phyloP scores from a whole-genome alignment of 306 rosid genomes.

The Glycine tomentella region DNA sequence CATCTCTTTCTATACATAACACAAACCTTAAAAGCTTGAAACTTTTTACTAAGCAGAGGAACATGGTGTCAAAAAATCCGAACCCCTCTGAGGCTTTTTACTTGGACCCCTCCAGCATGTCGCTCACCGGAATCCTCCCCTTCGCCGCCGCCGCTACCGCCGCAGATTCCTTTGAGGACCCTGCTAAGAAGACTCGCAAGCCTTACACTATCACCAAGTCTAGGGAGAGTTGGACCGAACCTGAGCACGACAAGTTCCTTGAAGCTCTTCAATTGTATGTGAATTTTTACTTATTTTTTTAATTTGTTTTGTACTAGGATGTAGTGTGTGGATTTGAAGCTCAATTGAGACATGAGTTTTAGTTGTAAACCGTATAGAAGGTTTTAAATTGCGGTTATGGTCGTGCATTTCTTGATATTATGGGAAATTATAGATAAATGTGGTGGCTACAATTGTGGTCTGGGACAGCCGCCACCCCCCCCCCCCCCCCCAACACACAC shows the following conservation, averaged over 20 bases:
- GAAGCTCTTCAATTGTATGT: slow-evolving; percentile 95
- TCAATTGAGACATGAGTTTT: slow-evolving; percentile 11
- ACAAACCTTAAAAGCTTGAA: neutral
- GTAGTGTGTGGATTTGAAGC: slow-evolving; percentile 21
- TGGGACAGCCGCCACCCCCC: neutral
- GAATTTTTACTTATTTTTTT: neutral
- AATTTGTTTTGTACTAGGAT: neutral
- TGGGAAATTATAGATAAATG: neutral
- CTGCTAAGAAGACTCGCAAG: slow-evolving; percentile 78
- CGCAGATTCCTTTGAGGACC: slow-evolving; percentile 63
- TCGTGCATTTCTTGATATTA: neutral
- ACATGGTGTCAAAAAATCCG: slow-evolving; percentile 75
- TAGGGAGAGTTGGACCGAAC: slow-evolving; percentile 97
- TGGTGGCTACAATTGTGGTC: neutral
- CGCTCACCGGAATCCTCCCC: slow-evolving; percentile 67
- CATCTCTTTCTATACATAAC: slow-evolving; percentile 1
- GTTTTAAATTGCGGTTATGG: neutral
- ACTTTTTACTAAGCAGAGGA: neutral
- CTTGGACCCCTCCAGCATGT: slow-evolving; percentile 69
- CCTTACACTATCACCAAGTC: slow-evolving; percentile 98
- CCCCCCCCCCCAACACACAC: too few species aligned
- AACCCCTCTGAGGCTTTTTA: slow-evolving; percentile 70
- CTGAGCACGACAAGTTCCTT: slow-evolving; percentile 95
- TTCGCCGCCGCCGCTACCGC: slow-evolving; percentile 48
- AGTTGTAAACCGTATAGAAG: neutral